phyloP scores from a whole-genome alignment of 1,284 basidiomycete genomes.

The Neolentinus lepideus region DNA sequence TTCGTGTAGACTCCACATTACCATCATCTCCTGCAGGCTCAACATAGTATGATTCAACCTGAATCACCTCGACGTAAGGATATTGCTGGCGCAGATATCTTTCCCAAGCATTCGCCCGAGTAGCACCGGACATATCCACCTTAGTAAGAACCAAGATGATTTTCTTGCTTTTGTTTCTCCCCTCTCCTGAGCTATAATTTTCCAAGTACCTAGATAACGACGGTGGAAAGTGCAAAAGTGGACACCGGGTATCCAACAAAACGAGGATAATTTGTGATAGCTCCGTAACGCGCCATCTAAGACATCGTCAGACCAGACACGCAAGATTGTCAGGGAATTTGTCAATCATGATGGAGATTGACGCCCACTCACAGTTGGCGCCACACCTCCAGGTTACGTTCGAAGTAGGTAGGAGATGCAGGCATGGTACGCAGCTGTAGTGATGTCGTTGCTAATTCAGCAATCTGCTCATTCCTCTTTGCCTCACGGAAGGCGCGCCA shows the following conservation, averaged over 20 bases:
- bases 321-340: neutral
- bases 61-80: constrained; percentile 49
- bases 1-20: constrained; percentile 33
- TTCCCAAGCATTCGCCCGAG: constrained; percentile 53
- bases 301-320: neutral
- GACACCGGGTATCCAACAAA: constrained; percentile 83
- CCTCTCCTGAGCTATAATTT: constrained; percentile 15
- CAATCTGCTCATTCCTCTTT: constrained; percentile 7
- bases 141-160: constrained; percentile 81
- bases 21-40: constrained; percentile 27
- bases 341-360: neutral
- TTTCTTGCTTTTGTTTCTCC: constrained; percentile 19
- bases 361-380: constrained; percentile 67
- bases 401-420: constrained; percentile 70
- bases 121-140: constrained; percentile 61
- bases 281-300: constrained; percentile 83
- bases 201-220: constrained; percentile 46
- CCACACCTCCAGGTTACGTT: constrained; percentile 90
- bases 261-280: constrained; percentile 81
- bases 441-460: constrained; percentile 14
- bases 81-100: constrained; percentile 50
- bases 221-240: constrained; percentile 59
- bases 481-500: constrained; percentile 35
- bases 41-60: constrained; percentile 60
- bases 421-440: constrained; percentile 31